Evolutionary conservation across 2,329 filamentous ascomycete genomes (phyloP), one percentile per base, ranked within the genome.

Genomic region (Trichoderma koningiopsis): DNA sequence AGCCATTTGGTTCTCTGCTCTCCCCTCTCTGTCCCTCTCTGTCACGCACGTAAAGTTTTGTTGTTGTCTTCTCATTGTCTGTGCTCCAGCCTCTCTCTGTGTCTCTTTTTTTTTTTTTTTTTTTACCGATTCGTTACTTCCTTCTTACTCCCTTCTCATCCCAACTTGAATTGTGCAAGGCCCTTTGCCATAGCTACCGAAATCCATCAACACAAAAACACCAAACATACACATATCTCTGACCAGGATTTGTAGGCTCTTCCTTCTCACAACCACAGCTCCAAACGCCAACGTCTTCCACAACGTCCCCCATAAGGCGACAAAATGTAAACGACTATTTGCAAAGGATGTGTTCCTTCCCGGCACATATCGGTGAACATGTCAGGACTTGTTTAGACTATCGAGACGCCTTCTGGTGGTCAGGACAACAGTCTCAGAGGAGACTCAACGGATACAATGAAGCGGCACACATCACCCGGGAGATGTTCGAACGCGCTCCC

Each of bases 321-420:
- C 81, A 81, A 24, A 83, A 81, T 68, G 81, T 88, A 72, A 87
- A 87, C 73, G 83, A 87, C 27, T 83, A 83, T 68, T 77, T 88
- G 10, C 81, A 86, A 59, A 79, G 80, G 16, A 78, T 79, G 0
- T 87, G 85, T 67, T 77, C 80, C 16, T 76, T 83, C 24, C 76
- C 79, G n/a, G 75, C 78, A n/a, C 77, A 80, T 14, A 77, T 81
- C 31, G 74, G 79, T 1, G 78, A 81, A n/a, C 76, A 82, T 69
- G 83, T 85, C 19, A 81, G 81, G 66, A 74, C 76, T 4, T 81
- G 83, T 65, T 74, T 86, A 3, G 86, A 88, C 72, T 87, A 86
- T 68, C 80, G 84, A 37, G 86, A 88, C 72, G 81, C 81, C 1
- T 88, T 88, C 73, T 88, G 86, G 86, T 86, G 85, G 84, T 85